phyloP scores from a whole-genome alignment of 2,329 filamentous ascomycete genomes.

The Trichoderma lentiforme region DNA sequence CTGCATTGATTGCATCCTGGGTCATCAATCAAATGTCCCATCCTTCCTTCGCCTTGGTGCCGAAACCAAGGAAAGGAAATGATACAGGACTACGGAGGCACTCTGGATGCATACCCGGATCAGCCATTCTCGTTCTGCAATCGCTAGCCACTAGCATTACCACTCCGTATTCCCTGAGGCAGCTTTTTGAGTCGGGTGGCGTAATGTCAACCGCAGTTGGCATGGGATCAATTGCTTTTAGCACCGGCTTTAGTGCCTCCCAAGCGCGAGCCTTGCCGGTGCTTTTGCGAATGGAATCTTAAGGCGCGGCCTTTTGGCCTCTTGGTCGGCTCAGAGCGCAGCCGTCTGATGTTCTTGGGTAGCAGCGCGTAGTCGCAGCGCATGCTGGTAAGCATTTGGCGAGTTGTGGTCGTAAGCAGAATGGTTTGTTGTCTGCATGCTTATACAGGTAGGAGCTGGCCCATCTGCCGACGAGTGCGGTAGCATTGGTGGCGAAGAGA shows the following conservation, averaged over 20 bases:
- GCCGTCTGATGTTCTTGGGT: background rate
- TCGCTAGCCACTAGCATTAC: background rate
- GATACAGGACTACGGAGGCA: background rate
- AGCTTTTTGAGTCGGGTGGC: background rate
- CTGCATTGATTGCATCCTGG: background rate
- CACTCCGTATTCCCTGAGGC: background rate
- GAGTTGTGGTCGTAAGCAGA: background rate
- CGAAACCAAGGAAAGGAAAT: background rate
- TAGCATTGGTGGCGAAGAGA: background rate
- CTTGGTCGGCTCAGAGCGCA: background rate
- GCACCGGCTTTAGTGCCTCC: background rate
- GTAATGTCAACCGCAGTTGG: background rate
- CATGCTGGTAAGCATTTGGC: background rate
- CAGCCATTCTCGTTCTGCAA: background rate
- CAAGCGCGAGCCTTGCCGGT: background rate
- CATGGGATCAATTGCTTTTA: background rate
- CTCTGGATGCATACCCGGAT: background rate
- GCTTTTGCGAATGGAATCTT: background rate
- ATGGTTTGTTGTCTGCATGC: background rate
- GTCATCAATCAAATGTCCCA: conserved; percentile 1
- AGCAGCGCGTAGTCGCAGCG: conserved; percentile 7
- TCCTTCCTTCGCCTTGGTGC: background rate
- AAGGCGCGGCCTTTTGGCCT: background rate
- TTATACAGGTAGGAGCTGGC: background rate
- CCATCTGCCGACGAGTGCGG: background rate